Base-by-base conservation (phyloP, 345 rosid genomes). In the Iberis pinnata region DNA sequence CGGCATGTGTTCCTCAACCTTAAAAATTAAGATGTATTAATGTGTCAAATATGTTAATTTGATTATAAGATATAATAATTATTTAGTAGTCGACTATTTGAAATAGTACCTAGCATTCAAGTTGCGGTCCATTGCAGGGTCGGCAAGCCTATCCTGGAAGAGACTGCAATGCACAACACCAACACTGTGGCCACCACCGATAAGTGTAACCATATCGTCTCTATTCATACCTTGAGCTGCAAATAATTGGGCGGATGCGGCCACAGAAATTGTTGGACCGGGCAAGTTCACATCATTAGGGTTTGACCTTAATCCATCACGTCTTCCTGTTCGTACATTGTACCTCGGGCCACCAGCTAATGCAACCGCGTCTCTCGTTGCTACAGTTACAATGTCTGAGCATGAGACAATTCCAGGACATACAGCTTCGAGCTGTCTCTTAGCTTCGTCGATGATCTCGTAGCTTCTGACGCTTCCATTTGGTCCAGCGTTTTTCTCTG, bases 171-270 rank as follows among this genome's bases (percentile, higher is more conserved):
- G 92, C 1, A 73, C 73, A 33, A 73, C 64, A 15, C 88, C 95
- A 15, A 84, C 83, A 0, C 90, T 73, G 56, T 88, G 95, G 7
- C 74, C 90, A 31, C 95, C 95, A 35, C 86, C 58, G 43, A 65
- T 51, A 12, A 82, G 95, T 40, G 80, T 72, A n/a, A 72, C 82
- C 92, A 85, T 85, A 0, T 85, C 89, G 14, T 60, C 43, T n/a
- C 72, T 27, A 3, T 49, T 70, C 46, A 85, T 64, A 1, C 80
- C 82, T 64, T 69, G 79, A 3, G 69, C 52, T 5, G 35, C 59
- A 71, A 88, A 85, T 26, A 26, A 0, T 16, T 69, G 65, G 19
- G 63, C 36, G 1, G 88, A 73, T 27, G 73, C 52, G 0, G 67
- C n/a, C 7, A 82, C 79, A 0, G 76, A 53, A 5, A 55, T n/a